phyloP scores from a whole-genome alignment of 2,329 filamentous ascomycete genomes.

The Capronia coronata region DNA sequence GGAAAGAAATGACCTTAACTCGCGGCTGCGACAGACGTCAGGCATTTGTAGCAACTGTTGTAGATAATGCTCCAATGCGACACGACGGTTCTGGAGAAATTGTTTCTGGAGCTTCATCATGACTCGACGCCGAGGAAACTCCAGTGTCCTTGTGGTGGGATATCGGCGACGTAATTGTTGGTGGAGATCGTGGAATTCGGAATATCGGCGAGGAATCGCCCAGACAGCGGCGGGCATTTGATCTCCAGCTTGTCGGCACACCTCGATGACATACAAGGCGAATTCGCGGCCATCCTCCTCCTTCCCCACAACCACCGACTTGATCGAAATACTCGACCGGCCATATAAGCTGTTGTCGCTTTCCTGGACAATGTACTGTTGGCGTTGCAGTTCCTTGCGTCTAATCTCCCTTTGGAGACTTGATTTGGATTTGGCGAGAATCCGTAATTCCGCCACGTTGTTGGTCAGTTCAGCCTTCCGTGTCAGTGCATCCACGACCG shows the following conservation, averaged over 20 bases:
- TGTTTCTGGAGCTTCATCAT: constrained; percentile 96
- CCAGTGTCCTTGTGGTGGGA: constrained; percentile 77
- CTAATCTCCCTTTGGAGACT: constrained; percentile 88
- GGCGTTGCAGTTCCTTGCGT: constrained; percentile 88
- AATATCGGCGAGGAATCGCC: constrained; percentile 87
- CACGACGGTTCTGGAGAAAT: constrained; percentile 81
- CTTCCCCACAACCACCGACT: constrained; percentile 82
- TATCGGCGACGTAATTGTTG: constrained; percentile 80
- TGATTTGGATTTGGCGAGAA: constrained; percentile 85
- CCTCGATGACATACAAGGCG: constrained; percentile 83
- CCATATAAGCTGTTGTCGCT: constrained; percentile 96
- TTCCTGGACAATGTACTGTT: constrained; percentile 95
- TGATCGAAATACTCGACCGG: constrained; percentile 80
- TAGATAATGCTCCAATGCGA: constrained; percentile 79
- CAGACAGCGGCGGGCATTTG: constrained; percentile 96
- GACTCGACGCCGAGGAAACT: constrained; percentile 85
- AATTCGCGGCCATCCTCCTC: constrained; percentile 92
- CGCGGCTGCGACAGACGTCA: constrained; percentile 87
- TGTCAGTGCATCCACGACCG: constrained; percentile 82
- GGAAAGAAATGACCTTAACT: constrained; percentile 85
- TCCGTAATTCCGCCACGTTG: constrained; percentile 86
- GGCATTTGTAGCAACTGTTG: constrained; percentile 75
- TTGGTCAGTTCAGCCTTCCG: constrained; percentile 95
- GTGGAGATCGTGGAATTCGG: constrained; percentile 93
- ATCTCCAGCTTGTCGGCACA: constrained; percentile 81